These are phyloP conservation scores for Tetrahymena malaccensis DNA, from an alignment of 73 alveolate genomes.

Conservation along the genomic window DNA sequence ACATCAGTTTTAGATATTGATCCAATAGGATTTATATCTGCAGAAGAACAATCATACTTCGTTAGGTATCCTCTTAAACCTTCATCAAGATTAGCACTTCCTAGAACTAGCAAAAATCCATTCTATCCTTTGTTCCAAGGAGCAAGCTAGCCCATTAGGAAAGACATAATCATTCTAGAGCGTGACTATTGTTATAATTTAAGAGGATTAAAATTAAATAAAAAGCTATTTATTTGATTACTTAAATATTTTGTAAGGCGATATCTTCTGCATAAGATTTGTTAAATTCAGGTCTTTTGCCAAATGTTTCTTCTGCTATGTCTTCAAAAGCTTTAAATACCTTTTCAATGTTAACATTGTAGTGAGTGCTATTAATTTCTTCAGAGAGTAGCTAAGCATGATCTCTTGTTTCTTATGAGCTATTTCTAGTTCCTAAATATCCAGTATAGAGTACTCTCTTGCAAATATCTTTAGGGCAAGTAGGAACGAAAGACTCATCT, in stretches of 20 bases:
- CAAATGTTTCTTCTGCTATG: slow-evolving; percentile 28
- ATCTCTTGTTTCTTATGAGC: slow-evolving; percentile 55
- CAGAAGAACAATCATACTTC: slow-evolving; percentile 89
- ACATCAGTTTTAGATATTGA: slow-evolving; percentile 72
- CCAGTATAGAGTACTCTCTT: slow-evolving; percentile 39
- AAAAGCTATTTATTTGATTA: slow-evolving; percentile 34
- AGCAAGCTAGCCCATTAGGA: slow-evolving; percentile 74
- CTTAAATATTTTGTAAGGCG: slow-evolving; percentile 88
- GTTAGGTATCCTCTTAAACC: slow-evolving; percentile 89
- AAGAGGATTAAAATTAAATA: not conserved
- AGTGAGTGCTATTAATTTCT: slow-evolving; percentile 77
- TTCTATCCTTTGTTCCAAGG: slow-evolving; percentile 75
- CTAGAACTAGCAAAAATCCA: slow-evolving; percentile 65
- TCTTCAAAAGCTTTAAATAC: slow-evolving; percentile 36
- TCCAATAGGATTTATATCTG: slow-evolving; percentile 92
- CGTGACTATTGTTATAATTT: not conserved
- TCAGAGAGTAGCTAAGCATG: slow-evolving; percentile 68
- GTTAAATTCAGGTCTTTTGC: slow-evolving; percentile 55
- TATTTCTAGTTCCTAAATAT: slow-evolving; percentile 42
- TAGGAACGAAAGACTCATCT: slow-evolving; percentile 50
- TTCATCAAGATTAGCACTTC: slow-evolving; percentile 84
- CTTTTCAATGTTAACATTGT: slow-evolving; percentile 52
- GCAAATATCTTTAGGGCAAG: slow-evolving; percentile 54
- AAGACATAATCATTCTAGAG: slow-evolving; percentile 83
- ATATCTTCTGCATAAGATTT: slow-evolving; percentile 66